Conservation (phyloP, 345 rosid species). For the Salix arbutifolia region DNA sequence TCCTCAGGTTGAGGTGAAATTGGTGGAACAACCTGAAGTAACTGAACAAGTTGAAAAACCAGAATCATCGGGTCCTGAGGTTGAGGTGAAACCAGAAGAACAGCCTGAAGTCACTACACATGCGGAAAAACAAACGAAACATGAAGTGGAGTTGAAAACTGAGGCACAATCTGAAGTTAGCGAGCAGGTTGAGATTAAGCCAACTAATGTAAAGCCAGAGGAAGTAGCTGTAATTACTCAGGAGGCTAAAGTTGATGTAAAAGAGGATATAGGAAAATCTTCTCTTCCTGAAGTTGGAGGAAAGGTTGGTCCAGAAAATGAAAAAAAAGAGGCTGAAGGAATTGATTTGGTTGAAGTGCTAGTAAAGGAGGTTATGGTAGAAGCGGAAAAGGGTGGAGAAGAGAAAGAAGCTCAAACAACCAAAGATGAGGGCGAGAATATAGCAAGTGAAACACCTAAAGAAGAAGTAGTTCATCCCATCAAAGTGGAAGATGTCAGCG, state of each 20-base stretch:
- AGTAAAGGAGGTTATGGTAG: conserved; percentile 6
- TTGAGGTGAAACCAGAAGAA: conserved; percentile 1
- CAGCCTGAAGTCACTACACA: too few species aligned
- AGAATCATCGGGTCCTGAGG: background rate
- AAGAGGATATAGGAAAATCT: background rate
- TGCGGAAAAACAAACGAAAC: too few species aligned
- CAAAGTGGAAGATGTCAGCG: background rate
- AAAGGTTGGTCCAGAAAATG: background rate
- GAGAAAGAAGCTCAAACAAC: background rate
- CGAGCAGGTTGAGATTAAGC: conserved; percentile 16
- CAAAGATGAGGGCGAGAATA: background rate
- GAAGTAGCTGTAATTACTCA: background rate
- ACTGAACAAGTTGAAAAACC: background rate
- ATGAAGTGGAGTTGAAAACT: background rate
- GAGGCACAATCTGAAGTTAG: too few species aligned
- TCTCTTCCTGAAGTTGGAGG: background rate
- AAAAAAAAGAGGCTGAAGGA: background rate
- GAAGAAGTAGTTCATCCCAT: background rate
- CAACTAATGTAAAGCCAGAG: background rate
- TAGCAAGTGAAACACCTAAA: background rate
- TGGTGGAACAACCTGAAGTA: background rate
- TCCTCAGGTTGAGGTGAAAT: background rate
- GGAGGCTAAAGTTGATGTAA: background rate
- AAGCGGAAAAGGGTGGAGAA: background rate
- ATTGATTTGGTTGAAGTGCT: background rate